A percentile compares a stretch with the other conserved stretches of the same genome.
Conservation (phyloP, 2,329 filamentous ascomycete species). For the Penicillium frequentans region DNA sequence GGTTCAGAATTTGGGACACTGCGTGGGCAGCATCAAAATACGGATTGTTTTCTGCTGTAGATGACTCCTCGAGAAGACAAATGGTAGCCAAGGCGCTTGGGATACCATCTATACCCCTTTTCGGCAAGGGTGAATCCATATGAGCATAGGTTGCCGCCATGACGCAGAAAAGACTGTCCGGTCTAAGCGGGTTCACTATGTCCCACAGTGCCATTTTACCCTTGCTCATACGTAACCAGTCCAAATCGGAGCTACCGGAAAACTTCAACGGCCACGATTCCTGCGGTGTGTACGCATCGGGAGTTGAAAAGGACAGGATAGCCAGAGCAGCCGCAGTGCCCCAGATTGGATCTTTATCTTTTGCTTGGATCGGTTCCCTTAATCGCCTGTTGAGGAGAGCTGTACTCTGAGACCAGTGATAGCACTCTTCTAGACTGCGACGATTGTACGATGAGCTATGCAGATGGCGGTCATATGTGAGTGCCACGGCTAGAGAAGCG, state of each 20-base stretch:
- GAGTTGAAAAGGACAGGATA: constrained; percentile 42
- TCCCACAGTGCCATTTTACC: constrained; percentile 50
- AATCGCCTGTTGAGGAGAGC: constrained; percentile 42
- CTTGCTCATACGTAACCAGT: constrained; percentile 60
- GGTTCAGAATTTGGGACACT: constrained; percentile 30
- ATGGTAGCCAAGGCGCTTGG: constrained; percentile 18
- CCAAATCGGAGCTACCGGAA: constrained; percentile 47
- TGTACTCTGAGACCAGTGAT: constrained; percentile 47
- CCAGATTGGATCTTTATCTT: constrained; percentile 50
- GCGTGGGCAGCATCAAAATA: constrained; percentile 44
- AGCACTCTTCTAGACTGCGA: constrained; percentile 41
- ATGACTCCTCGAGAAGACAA: constrained; percentile 28
- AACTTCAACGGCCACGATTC: constrained; percentile 58
- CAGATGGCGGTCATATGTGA: constrained; percentile 37
- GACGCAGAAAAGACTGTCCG: constrained; percentile 49
- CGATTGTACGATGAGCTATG: constrained; percentile 18
- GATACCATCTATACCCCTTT: constrained; percentile 23
- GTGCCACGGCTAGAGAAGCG: constrained; percentile 45
- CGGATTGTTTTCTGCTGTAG: constrained; percentile 36
- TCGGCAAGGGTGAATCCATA: constrained; percentile 37
- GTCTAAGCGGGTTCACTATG: constrained; percentile 44
- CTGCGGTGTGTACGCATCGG: constrained; percentile 42
- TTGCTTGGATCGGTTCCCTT: constrained; percentile 30
- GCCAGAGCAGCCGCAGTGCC: constrained; percentile 47
- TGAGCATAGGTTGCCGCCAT: constrained; percentile 34